Percentiles rank a stretch among this genome's conserved stretches.
phyloP scores from a whole-genome alignment of 495 filamentous ascomycete genomes.

The Aspergillus nidulans region DNA sequence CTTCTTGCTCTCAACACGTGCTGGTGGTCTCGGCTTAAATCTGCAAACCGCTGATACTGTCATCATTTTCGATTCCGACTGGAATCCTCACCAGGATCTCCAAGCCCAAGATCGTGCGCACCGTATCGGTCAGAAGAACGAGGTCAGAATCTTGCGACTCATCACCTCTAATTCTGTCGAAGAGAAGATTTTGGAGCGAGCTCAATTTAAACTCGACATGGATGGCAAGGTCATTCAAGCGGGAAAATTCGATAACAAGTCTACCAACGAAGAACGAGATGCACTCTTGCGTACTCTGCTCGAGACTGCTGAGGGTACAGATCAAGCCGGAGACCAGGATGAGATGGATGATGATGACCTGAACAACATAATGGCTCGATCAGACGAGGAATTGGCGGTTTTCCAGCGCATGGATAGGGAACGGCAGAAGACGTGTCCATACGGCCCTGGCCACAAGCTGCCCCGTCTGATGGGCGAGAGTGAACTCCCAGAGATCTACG shows the following conservation, averaged over 20 bases:
- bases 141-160: slow-evolving; percentile 90
- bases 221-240: slow-evolving; percentile 99
- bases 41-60: slow-evolving; percentile 97
- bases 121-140: slow-evolving; percentile 99
- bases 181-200: slow-evolving; percentile 96
- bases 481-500: slow-evolving; percentile 90
- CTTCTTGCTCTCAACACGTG: slow-evolving; percentile 97
- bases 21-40: slow-evolving; percentile 95
- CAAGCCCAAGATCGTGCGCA: slow-evolving; percentile 99
- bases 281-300: slow-evolving; percentile 88
- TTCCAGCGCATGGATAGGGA: slow-evolving; percentile 81
- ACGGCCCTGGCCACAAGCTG: slow-evolving; percentile 62
- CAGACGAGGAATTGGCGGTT: slow-evolving; percentile 60
- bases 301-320: slow-evolving; percentile 82
- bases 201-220: slow-evolving; percentile 97
- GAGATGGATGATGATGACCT: slow-evolving; percentile 98
- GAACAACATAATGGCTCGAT: slow-evolving; percentile 80
- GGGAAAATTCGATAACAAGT: slow-evolving; percentile 99
- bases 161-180: slow-evolving; percentile 97
- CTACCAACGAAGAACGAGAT: slow-evolving; percentile 95
- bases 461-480: slow-evolving; percentile 82
- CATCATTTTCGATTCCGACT: slow-evolving; percentile 99
- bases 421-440: slow-evolving; percentile 55
- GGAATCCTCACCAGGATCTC: slow-evolving; percentile 99
- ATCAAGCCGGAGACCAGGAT: slow-evolving; percentile 70